Conservation (phyloP, 2,329 filamentous ascomycete genomes). For the Paraphoma chrysanthemicola region DNA sequence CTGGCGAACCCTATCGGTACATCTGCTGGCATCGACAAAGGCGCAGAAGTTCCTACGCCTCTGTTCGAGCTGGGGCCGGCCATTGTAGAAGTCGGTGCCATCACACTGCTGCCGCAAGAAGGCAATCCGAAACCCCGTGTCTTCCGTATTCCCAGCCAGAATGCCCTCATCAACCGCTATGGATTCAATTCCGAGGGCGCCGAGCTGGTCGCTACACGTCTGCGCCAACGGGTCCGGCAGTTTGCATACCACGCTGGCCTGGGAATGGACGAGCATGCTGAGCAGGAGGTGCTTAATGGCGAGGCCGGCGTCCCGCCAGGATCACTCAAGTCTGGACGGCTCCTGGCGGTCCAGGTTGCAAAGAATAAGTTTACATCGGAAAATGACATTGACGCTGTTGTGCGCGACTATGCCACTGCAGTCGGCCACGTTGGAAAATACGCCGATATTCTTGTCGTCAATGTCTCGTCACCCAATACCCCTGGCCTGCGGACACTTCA, state of each 20-base stretch:
- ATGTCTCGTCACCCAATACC: constrained; percentile 96
- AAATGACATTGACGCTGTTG: constrained; percentile 81
- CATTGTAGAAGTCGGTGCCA: constrained; percentile 90
- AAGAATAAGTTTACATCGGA: constrained; percentile 97
- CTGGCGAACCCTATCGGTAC: constrained; percentile 90
- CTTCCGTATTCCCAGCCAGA: constrained; percentile 82
- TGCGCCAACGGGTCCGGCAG: constrained; percentile 78
- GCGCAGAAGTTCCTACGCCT: constrained; percentile 84
- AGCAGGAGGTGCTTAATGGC: constrained; percentile 78
- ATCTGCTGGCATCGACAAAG: constrained; percentile 94
- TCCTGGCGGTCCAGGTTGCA: constrained; percentile 90
- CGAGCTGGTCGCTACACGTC: constrained; percentile 79
- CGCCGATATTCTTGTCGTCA: constrained; percentile 96
- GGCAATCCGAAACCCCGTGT: constrained; percentile 90
- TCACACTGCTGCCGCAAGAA: constrained; percentile 83
- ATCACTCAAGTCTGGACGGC: constrained; percentile 75
- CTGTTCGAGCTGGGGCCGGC: constrained; percentile 85
- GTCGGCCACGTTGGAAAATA: constrained; percentile 83
- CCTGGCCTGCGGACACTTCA: constrained; percentile 89
- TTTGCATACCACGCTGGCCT: constrained; percentile 77
- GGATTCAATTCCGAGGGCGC: constrained; percentile 92
- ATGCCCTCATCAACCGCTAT: constrained; percentile 93
- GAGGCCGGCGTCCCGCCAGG: constrained; percentile 79
- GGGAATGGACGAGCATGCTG: constrained; percentile 66
- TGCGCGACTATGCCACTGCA: constrained; percentile 83